Percentiles rank a stretch among this genome's conserved stretches.
Evolutionary conservation across 2,329 filamentous ascomycete genomes (phyloP).

Genomic region (Cordyceps cateniannulata): DNA sequence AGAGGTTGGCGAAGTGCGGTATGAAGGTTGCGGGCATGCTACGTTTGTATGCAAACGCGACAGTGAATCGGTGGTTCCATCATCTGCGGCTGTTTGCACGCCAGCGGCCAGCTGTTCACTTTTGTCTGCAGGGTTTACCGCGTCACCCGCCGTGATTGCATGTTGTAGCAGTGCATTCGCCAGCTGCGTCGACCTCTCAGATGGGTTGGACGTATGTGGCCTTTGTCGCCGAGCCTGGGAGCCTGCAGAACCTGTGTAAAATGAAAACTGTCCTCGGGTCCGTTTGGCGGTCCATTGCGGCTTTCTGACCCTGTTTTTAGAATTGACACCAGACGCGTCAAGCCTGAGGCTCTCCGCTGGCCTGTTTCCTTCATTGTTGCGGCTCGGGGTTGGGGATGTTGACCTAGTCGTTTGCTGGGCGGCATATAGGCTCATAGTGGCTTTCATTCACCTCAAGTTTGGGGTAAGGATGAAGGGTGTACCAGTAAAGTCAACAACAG

Average conservation of each 20-base stretch:
- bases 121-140: not conserved
- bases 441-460: not conserved
- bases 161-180: not conserved
- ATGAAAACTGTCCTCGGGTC: constrained; percentile 1
- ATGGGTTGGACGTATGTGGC: not conserved
- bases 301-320: not conserved
- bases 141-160: not conserved
- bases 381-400: not conserved
- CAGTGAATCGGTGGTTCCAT: not conserved
- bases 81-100: not conserved
- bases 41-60: not conserved
- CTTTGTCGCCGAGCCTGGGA: not conserved
- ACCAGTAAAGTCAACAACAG: not conserved
- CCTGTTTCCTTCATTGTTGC: not conserved
- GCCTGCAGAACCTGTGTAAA: not conserved
- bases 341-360: not conserved
- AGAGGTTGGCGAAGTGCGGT: not conserved
- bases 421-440: not conserved
- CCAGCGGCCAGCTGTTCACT: not conserved
- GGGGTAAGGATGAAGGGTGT: not conserved
- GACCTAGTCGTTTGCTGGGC: not conserved
- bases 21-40: not conserved
- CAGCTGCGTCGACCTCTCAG: not conserved
- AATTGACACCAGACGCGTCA: not conserved
- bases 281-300: not conserved